Evolutionary conservation across 2,329 filamentous ascomycete species (phyloP).

Genomic region (Phaeosphaeria sp.): DNA sequence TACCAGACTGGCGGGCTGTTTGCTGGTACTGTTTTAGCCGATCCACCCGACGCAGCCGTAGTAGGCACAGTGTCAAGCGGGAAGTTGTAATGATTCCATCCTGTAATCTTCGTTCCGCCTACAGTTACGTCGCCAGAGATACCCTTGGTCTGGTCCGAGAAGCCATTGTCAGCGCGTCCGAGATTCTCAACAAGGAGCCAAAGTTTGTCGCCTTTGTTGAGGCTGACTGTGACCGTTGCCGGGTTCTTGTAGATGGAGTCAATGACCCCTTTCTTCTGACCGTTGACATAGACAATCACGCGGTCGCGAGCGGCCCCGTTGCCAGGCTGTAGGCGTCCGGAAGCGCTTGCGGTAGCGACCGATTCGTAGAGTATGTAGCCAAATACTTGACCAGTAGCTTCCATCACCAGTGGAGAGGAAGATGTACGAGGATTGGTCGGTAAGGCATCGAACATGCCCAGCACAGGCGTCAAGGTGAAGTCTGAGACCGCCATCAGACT

Average conservation of each 20-base stretch:
- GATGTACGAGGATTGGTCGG: conserved; percentile 20
- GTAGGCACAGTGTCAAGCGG: conserved; percentile 31
- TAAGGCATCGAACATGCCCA: conserved; percentile 47
- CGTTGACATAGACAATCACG: conserved; percentile 58
- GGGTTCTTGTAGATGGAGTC: conserved; percentile 55
- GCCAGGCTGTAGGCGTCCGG: conserved; percentile 50
- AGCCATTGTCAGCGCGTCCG: conserved; percentile 53
- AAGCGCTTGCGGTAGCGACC: conserved; percentile 24
- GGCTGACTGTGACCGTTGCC: conserved; percentile 44
- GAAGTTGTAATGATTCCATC: conserved; percentile 53
- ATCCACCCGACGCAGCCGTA: background rate
- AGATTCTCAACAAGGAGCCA: conserved; percentile 59
- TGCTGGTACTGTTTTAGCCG: conserved; percentile 1
- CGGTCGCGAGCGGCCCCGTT: conserved; percentile 54
- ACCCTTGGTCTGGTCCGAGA: conserved; percentile 55
- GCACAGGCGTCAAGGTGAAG: conserved; percentile 48
- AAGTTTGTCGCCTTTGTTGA: conserved; percentile 51
- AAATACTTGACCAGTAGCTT: conserved; percentile 53
- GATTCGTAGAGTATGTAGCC: conserved; percentile 56
- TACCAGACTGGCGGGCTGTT: conserved; percentile 21
- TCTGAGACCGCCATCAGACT: conserved; percentile 44
- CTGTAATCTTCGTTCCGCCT: conserved; percentile 37
- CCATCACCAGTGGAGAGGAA: conserved; percentile 52
- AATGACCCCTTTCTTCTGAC: conserved; percentile 51
- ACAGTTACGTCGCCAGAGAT: conserved; percentile 53